Evolutionary conservation across 345 rosid genomes (phyloP), one percentile per base, ranked within the genome.

Genomic region (Eucalyptus paniculata): DNA sequence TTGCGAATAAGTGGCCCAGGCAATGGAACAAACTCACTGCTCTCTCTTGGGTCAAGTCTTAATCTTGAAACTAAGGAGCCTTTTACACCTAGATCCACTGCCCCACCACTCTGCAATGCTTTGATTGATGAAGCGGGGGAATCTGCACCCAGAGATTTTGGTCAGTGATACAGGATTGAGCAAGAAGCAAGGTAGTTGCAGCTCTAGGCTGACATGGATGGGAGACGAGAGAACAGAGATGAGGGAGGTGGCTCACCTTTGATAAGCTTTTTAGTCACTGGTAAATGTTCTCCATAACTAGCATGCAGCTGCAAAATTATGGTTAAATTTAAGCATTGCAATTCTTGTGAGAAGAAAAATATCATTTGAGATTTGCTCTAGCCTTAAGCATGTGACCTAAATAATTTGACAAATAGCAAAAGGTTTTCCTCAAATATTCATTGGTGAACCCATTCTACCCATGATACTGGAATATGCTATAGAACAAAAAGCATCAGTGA

Each of bases 1-100:
- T 96, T 97, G 91, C 98, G 95, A 90, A 98, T 95, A 92, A 98
- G 96, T 89, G 94, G 94, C 90, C 94, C 95, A 89, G 98, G 99
- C 92, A 98, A 86, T 50, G 99, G 98, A 92, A 92, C 91, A 89
- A 97, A 97, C 65, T 96, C 95, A 65, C 87, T 90, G 93, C 96
- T 96, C 91, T 93, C 96, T 89, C 91, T 94, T 69, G 96, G 95
- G 90, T 94, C 94, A 91, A 97, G 94, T 91, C 95, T 95, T 93
- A 98, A 94, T 94, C 95, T 94, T 87, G 98, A 98, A 90, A 94
- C 91, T 90, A 98, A 90, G 91, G 99, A 94, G 92, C 94, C 92
- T 58, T 91, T 93, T 49, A 89, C 92, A 67, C 91, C 90, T 89
- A 89, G 51, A 89, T 93, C 94, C 92, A 91, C 86, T 87, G 87